Base-by-base conservation (phyloP, 495 filamentous ascomycete species). In the Aspergillus saccharolyticus region DNA sequence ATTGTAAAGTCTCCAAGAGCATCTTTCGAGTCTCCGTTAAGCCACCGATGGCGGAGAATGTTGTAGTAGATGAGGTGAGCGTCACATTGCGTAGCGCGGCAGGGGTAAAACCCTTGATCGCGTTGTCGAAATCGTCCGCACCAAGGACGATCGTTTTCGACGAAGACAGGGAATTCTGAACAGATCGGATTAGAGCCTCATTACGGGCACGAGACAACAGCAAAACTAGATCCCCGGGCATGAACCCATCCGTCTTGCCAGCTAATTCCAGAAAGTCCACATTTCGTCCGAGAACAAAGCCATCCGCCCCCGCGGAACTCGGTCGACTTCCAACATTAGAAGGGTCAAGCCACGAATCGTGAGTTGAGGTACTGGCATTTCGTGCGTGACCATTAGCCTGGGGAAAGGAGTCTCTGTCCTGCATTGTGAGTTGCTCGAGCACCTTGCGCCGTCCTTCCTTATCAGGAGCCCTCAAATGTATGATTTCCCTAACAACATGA, bases 61-160 rank as follows among this genome's bases (percentile, higher is more conserved):
- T 90, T 0, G 88, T 94, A 1, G 87, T 91, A 5, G 89, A 93
- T 16, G 87, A 86, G 55, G 97, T 96, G 0, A 98, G 79, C 0
- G 92, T 91, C 9, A 98, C 93, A 61, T 95, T 95, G 18, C 93
- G 89, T 5, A 98, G 83, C 12, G 93, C 95, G 0, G 93, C 91
- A 0, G 94, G 94, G 0, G 92, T 96, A 64, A 98, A 98, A 24
- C 91, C 94, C 65, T 89, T 86, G 24, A 97, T 78, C 0, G 95
- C 94, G 14, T 71, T 80, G 49, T 87, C 82, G 66, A 97, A 97
- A 71, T 97, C 94, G 28, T 77, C 74, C 3, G 80, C 78, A 46
- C 73, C 78, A 3, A 97, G 83, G 10, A 73, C 77, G 48, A 96
- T 81, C 46, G 78, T 65, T 54, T 72, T 71, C 17, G 60, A 66